Conservation (phyloP, 139 green algal genomes). For the Ettlia oleoabundans region DNA sequence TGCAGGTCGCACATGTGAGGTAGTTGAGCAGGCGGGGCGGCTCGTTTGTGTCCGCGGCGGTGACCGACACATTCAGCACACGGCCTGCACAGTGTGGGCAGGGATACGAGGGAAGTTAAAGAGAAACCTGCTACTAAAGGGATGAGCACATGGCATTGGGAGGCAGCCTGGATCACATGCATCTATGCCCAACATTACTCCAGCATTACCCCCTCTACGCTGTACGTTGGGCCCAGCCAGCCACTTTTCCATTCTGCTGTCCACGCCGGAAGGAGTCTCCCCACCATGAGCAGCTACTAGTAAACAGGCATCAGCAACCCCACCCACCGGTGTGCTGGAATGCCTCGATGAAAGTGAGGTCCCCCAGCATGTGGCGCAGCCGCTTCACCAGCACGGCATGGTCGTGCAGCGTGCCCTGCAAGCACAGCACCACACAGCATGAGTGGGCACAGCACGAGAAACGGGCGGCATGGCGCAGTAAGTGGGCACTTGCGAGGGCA, state of each 20-base stretch:
- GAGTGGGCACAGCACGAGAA: neutral
- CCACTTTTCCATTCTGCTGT: too few relatives aligned
- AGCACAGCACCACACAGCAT: neutral
- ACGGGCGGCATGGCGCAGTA: neutral
- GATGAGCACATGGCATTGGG: too few relatives aligned
- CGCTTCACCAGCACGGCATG: slow-evolving; percentile 38
- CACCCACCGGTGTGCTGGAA: slow-evolving; percentile 88
- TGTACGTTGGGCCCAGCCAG: too few relatives aligned
- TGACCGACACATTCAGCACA: slow-evolving; percentile 92
- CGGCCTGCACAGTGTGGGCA: slow-evolving; percentile 65
- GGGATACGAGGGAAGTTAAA: neutral
- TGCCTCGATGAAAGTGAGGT: slow-evolving; percentile 91
- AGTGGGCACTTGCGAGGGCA: too few relatives aligned
- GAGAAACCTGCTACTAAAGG: too few relatives aligned
- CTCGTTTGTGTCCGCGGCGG: slow-evolving; percentile 85
- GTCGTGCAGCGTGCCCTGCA: slow-evolving; percentile 3
- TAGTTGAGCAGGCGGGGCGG: slow-evolving; percentile 93
- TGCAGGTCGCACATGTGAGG: slow-evolving; percentile 67
- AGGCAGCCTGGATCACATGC: neutral
- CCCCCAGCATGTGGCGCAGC: slow-evolving; percentile 79
- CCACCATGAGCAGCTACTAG: too few relatives aligned
- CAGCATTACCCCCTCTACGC: too few relatives aligned
- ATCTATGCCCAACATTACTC: too few relatives aligned
- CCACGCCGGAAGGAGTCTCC: too few relatives aligned
- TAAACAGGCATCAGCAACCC: too few relatives aligned